Conservation (phyloP, 768 basidiomycete species). For the Suillus variegatus region DNA sequence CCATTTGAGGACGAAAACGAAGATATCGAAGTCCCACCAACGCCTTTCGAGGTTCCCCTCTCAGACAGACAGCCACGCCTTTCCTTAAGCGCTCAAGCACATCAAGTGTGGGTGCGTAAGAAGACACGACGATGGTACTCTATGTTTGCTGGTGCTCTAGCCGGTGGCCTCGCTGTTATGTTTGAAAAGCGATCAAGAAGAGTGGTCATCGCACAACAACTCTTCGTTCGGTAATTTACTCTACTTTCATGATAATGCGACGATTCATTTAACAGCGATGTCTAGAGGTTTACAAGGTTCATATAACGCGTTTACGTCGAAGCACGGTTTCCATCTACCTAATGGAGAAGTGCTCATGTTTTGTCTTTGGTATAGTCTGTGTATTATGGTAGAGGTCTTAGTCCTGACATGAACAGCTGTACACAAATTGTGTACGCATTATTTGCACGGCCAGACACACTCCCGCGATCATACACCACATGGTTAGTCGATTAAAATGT, state of each 20-base stretch:
- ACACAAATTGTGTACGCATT: constrained; percentile 86
- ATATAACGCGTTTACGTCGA: constrained; percentile 76
- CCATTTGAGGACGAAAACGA: constrained; percentile 34
- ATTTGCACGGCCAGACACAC: constrained; percentile 78
- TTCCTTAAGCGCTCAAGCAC: constrained; percentile 64
- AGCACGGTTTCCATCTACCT: constrained; percentile 69
- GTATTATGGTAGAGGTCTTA: background rate
- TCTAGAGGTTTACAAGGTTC: constrained; percentile 85
- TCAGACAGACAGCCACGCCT: constrained; percentile 48
- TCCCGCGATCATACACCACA: constrained; percentile 70
- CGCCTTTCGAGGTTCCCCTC: constrained; percentile 18
- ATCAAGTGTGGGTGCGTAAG: constrained; percentile 63
- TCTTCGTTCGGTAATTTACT: constrained; percentile 73
- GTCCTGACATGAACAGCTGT: constrained; percentile 46
- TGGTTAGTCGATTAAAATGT: constrained; percentile 51
- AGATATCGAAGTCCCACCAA: constrained; percentile 15
- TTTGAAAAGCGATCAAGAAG: constrained; percentile 74
- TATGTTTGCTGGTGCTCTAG: constrained; percentile 72
- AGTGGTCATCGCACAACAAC: constrained; percentile 75
- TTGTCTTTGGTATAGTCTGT: constrained; percentile 54
- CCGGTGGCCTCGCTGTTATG: constrained; percentile 71
- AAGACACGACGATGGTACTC: constrained; percentile 78
- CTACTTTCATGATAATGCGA: background rate
- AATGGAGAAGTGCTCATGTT: constrained; percentile 86
- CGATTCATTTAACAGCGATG: background rate